A percentile compares a stretch with the other conserved stretches of the same genome.
Conservation (phyloP, 1,284 basidiomycete genomes). For the Moniliophthora roreri region DNA sequence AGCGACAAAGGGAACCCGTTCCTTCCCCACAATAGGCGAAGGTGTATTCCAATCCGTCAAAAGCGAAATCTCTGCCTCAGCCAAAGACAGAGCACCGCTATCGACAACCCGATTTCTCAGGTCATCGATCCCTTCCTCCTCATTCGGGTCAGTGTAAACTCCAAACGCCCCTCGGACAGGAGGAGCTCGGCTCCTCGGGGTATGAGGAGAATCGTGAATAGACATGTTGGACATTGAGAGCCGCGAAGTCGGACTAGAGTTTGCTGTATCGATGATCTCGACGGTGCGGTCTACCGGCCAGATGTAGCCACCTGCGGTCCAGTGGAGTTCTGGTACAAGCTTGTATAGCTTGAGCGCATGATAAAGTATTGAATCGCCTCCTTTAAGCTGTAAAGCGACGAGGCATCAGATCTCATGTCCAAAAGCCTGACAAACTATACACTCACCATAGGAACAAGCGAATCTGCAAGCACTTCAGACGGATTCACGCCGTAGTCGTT, state of each 20-base stretch:
- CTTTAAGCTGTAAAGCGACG: conserved; percentile 59
- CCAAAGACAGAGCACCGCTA: conserved; percentile 64
- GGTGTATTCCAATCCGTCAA: conserved; percentile 54
- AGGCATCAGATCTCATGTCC: no score
- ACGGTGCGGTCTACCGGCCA: conserved; percentile 75
- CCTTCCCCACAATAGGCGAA: conserved; percentile 51
- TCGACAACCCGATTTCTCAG: conserved; percentile 59
- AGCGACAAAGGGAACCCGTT: conserved; percentile 68
- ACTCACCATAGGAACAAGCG: conserved; percentile 67
- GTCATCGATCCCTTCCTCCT: conserved; percentile 44
- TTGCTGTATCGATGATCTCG: conserved; percentile 46
- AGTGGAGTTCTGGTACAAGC: conserved; percentile 69
- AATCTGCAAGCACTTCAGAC: conserved; percentile 65
- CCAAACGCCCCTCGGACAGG: conserved; percentile 47
- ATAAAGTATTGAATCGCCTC: conserved; percentile 71
- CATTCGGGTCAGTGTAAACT: conserved; percentile 31
- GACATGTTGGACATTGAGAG: conserved; percentile 8
- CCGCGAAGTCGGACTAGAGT: conserved; percentile 24
- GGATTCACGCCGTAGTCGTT: conserved; percentile 76
- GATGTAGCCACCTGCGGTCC: conserved; percentile 77
- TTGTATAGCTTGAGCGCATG: conserved; percentile 76
- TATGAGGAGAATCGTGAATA: conserved; percentile 8
- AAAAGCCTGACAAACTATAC: neutral
- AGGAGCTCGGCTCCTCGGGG: conserved; percentile 20
- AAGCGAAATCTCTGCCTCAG: conserved; percentile 61